Conservation (phyloP, 225 moss, liverwort and hornwort species). For the Bryum argenteum region DNA sequence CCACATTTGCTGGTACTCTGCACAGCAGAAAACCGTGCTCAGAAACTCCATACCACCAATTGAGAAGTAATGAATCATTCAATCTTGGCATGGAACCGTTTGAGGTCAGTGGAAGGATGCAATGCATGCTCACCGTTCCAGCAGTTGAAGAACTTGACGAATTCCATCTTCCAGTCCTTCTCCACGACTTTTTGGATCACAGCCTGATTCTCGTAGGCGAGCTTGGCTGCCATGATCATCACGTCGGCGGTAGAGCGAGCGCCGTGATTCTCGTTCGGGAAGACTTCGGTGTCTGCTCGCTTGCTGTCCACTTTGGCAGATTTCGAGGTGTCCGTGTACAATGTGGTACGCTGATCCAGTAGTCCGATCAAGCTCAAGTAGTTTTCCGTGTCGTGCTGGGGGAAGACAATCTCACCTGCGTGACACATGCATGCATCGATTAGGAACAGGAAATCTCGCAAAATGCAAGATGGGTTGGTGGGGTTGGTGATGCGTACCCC, state of each 20-base stretch:
- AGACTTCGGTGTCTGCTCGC: slow-evolving; percentile 15
- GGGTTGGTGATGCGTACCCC: slow-evolving; percentile 31
- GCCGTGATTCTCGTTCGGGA: slow-evolving; percentile 45
- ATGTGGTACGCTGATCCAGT: slow-evolving; percentile 47
- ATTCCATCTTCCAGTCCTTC: slow-evolving; percentile 70
- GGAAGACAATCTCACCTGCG: slow-evolving; percentile 33
- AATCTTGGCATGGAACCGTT: neutral
- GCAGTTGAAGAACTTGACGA: slow-evolving; percentile 67
- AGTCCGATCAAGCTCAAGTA: slow-evolving; percentile 44
- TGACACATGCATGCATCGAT: neutral
- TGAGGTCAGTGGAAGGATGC: neutral
- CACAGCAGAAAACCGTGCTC: neutral
- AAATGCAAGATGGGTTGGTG: neutral
- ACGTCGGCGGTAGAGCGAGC: slow-evolving; percentile 64
- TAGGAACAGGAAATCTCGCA: neutral
- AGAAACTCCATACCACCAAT: neutral
- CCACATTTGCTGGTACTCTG: slow-evolving; percentile 39
- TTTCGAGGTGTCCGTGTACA: slow-evolving; percentile 37
- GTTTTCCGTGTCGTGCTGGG: slow-evolving; percentile 3
- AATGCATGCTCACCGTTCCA: slow-evolving; percentile 60
- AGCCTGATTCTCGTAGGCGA: slow-evolving; percentile 70
- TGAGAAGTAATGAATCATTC: neutral
- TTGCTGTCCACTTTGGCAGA: slow-evolving; percentile 7
- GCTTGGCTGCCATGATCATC: slow-evolving; percentile 71
- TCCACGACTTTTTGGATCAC: slow-evolving; percentile 47